Conservation (phyloP, 768 basidiomycete species). For the Exsudoporus frostii region DNA sequence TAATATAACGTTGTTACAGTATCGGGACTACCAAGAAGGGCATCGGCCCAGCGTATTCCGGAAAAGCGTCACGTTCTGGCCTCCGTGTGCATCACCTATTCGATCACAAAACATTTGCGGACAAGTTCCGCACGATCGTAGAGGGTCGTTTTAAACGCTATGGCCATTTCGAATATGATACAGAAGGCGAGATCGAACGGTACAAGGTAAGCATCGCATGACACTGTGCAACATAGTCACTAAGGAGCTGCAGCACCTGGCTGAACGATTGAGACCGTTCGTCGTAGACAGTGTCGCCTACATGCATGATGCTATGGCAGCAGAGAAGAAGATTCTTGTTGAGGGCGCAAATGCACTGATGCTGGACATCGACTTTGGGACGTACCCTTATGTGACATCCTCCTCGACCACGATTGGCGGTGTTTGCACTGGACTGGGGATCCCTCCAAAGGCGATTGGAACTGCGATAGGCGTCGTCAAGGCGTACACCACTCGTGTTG, state of each 20-base stretch:
- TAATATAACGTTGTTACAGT: slow-evolving; percentile 36
- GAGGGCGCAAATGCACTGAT: slow-evolving; percentile 98
- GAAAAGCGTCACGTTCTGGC: slow-evolving; percentile 94
- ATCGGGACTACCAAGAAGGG: slow-evolving; percentile 99
- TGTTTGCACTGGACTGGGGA: slow-evolving; percentile 95
- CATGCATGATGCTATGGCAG: slow-evolving; percentile 73
- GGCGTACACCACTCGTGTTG: slow-evolving; percentile 97
- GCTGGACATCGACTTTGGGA: slow-evolving; percentile 98
- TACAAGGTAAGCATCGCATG: slow-evolving; percentile 68
- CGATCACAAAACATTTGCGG: slow-evolving; percentile 77
- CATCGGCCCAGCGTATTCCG: slow-evolving; percentile 98
- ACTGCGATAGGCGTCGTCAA: slow-evolving; percentile 91
- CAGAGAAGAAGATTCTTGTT: slow-evolving; percentile 80
- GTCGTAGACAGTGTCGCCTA: slow-evolving; percentile 87
- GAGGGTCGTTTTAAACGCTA: slow-evolving; percentile 98
- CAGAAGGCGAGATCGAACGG: slow-evolving; percentile 89
- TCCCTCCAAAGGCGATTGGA: slow-evolving; percentile 88
- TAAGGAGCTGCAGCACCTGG: slow-evolving; percentile 55
- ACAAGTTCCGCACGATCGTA: slow-evolving; percentile 92
- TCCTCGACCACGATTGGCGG: slow-evolving; percentile 93
- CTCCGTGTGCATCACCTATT: slow-evolving; percentile 96
- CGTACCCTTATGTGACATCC: slow-evolving; percentile 97
- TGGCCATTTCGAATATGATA: slow-evolving; percentile 97
- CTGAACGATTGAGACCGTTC: slow-evolving; percentile 80
- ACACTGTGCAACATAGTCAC: not conserved